phyloP scores from a whole-genome alignment of 164 flowering plant genomes.

The Vitis cinerea region DNA sequence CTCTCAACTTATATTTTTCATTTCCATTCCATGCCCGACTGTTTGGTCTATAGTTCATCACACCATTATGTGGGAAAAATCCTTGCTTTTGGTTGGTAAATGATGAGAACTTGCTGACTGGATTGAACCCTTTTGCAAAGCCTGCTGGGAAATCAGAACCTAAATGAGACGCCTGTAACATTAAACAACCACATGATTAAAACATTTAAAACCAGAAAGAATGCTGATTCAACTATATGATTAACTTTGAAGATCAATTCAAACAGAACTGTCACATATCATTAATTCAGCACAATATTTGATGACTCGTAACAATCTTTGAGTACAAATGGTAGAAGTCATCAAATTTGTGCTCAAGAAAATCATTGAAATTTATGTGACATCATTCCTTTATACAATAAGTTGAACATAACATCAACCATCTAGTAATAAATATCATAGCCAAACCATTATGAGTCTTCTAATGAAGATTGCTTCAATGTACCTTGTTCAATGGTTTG shows the following conservation, averaged over 20 bases:
- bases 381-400: too few relatives aligned
- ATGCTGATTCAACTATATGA: neutral
- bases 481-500: conserved; percentile 42
- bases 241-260: conserved; percentile 1
- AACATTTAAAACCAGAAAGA: neutral
- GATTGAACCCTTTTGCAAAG: conserved; percentile 20
- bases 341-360: neutral
- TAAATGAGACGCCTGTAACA: conserved; percentile 27
- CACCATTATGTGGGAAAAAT: conserved; percentile 24
- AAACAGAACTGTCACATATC: neutral
- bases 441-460: neutral
- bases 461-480: neutral
- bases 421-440: neutral
- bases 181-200: neutral
- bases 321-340: neutral
- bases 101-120: conserved; percentile 30
- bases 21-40: conserved; percentile 30
- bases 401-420: too few relatives aligned
- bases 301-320: neutral
- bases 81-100: conserved; percentile 32
- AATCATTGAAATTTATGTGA: neutral
- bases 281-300: neutral
- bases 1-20: conserved; percentile 28
- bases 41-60: conserved; percentile 23
- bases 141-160: conserved; percentile 26